Evolutionary conservation across 805 yeast genomes (phyloP), one percentile per base, ranked within the genome.

Genomic region (Zygosaccharomyces bailii): DNA sequence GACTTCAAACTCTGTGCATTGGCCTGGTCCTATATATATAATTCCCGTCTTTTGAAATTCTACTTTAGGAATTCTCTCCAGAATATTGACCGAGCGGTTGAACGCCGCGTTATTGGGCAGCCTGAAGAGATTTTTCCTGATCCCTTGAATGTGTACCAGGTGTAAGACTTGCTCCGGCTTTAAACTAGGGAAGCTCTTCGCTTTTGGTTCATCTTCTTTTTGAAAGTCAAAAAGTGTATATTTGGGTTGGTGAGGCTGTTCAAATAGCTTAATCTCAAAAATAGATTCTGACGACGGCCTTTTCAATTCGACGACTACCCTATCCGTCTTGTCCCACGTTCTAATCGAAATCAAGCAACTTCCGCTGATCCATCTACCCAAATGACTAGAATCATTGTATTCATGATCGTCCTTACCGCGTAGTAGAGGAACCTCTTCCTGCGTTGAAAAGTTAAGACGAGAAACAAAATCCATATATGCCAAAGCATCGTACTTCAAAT

Each of bases 21-120:
- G 96, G 7, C 77, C 76, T 0, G 78, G 80, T 0, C 80, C 91
- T 52, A 87, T 78, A 59, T 87, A 88, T 16, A 88, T 56, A 16
- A 88, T 68, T 1, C 96, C 96, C 31, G 84, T 75, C 59, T 87
- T 88, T 61, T 82, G 87, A 53, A 82, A 82, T 36, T 82, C 85
- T 4, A 84, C 84, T 5, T 82, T 80, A 0, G 96, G 95, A 1
- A 85, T 79, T 13, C 89, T 66, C 55, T 87, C 96, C 46, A 88
- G 70, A 13, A 80, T 72, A 4, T 74, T 61, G 14, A 88, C 57
- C 0, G 90, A 85, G 23, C 85, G 69, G 1, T 58, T 53, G 11
- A 72, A 61, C 58, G 70, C 50, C 11, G 71, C 50, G 17, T 37
- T 30, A 62, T 73, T 58, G 11, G 59, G 55, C 18, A 56, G 43